These are phyloP conservation scores for Tetrapisispora pingtungensis DNA, from an alignment of 805 yeast species.

Conservation along the genomic window DNA sequence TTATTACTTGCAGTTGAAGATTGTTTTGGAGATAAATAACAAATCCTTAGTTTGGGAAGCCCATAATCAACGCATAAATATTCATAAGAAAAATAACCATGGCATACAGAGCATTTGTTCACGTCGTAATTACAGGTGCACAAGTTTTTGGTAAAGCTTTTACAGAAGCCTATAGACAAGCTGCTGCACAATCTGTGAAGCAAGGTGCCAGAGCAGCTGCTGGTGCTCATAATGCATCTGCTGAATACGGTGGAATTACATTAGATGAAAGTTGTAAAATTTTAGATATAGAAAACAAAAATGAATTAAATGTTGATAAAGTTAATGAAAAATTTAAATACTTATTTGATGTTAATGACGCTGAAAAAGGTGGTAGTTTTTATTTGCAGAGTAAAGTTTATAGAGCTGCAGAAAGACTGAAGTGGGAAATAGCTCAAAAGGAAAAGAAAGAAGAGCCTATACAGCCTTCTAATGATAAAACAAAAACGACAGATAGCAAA, in stretches of 20 bases:
- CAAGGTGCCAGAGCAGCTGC: conserved; percentile 41
- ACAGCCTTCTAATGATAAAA: not conserved
- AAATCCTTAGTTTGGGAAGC: too few species aligned
- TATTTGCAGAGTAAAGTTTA: conserved; percentile 87
- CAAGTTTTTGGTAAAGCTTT: conserved; percentile 94
- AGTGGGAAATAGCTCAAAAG: conserved; percentile 48
- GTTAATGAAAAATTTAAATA: conserved; percentile 66
- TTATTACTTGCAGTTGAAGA: too few species aligned
- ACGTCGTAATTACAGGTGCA: conserved; percentile 88
- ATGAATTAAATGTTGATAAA: conserved; percentile 45
- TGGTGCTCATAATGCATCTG: conserved; percentile 31
- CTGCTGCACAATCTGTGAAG: conserved; percentile 85
- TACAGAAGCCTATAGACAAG: conserved; percentile 93
- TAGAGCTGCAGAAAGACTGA: conserved; percentile 86
- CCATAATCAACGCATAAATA: not conserved
- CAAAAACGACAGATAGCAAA: not conserved
- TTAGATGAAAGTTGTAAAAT: conserved; percentile 89
- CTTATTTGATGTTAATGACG: conserved; percentile 78
- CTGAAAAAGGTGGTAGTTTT: conserved; percentile 93
- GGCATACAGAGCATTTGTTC: conserved; percentile 90
- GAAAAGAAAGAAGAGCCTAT: conserved; percentile 7
- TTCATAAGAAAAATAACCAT: conserved; percentile 7
- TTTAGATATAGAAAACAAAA: conserved; percentile 59
- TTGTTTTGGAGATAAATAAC: too few species aligned
- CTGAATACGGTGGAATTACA: conserved; percentile 61